Evolutionary conservation across 225 moss, liverwort and hornwort species (phyloP).

Genomic region (Straminergon stramineum): DNA sequence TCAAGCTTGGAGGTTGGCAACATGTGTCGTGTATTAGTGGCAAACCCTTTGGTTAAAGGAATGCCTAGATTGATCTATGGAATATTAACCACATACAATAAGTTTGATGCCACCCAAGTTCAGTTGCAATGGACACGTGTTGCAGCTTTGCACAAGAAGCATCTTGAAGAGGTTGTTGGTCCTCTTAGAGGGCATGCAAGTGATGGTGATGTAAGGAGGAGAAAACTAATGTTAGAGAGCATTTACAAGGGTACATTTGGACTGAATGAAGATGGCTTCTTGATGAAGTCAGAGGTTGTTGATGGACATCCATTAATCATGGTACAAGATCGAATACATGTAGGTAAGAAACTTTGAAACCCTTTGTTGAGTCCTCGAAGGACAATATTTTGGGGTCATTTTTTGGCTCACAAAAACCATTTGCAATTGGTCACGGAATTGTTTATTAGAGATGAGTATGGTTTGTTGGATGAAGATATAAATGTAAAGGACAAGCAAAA

Average conservation of each 20-base stretch:
- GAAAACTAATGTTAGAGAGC: too few relatives aligned
- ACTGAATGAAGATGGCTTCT: too few relatives aligned
- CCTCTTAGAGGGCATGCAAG: background rate
- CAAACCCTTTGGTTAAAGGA: background rate
- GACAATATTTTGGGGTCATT: too few relatives aligned
- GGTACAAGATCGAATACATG: background rate
- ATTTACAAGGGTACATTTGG: too few relatives aligned
- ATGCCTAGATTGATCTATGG: background rate
- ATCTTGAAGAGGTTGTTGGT: background rate
- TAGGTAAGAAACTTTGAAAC: background rate
- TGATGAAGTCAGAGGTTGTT: background rate
- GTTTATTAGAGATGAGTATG: too few relatives aligned
- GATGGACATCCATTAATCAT: background rate
- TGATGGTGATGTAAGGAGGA: too few relatives aligned
- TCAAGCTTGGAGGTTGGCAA: background rate
- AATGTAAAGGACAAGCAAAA: too few relatives aligned
- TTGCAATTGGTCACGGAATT: background rate
- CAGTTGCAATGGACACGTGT: too few relatives aligned
- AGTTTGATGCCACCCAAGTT: too few relatives aligned
- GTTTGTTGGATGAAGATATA: too few relatives aligned
- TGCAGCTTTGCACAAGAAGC: background rate
- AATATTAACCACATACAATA: too few relatives aligned
- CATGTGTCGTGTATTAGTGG: background rate
- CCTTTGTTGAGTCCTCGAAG: background rate
- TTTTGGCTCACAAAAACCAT: background rate